Evolutionary conservation across 306 rosid genomes (phyloP).

Genomic region (Glycyrrhiza uralensis): DNA sequence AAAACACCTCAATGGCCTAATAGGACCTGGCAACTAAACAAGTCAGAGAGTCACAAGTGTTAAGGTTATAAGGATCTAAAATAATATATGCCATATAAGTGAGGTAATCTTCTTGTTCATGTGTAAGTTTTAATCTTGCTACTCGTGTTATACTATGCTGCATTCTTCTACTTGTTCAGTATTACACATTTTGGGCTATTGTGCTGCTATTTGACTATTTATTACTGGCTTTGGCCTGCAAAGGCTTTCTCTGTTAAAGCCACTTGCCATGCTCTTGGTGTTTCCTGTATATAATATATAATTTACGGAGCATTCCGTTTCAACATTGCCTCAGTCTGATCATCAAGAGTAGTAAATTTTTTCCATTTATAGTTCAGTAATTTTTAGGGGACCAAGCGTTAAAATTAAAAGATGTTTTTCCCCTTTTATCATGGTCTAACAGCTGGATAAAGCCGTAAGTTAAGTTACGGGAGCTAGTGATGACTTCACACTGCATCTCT

Average conservation of each 20-base stretch:
- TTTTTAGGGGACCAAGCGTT: conserved; percentile 22
- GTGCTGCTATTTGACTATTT: conserved; percentile 22
- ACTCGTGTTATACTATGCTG: conserved; percentile 5
- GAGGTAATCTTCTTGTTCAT: conserved; percentile 1
- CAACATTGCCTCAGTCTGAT: conserved; percentile 15
- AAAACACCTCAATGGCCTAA: not conserved
- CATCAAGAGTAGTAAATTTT: conserved; percentile 25
- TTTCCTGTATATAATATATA: conserved; percentile 15
- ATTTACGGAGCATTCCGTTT: conserved; percentile 11
- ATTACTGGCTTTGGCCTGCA: conserved; percentile 62
- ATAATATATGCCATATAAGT: not conserved
- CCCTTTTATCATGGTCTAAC: not conserved
- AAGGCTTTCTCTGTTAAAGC: conserved; percentile 39
- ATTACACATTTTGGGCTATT: conserved; percentile 25
- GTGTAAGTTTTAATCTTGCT: conserved; percentile 14
- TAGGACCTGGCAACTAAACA: conserved; percentile 3
- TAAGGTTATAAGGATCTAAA: not conserved
- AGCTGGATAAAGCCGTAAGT: too few relatives aligned
- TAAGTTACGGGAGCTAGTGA: too few relatives aligned
- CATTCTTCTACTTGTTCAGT: not conserved
- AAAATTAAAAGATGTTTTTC: conserved; percentile 13
- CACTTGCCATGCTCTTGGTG: conserved; percentile 55
- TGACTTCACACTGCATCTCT: too few relatives aligned
- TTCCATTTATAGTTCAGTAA: conserved; percentile 7
- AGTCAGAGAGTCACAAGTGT: not conserved